Conservation (phyloP, 1,139 yeast species). For the Candida frijolesensis region DNA sequence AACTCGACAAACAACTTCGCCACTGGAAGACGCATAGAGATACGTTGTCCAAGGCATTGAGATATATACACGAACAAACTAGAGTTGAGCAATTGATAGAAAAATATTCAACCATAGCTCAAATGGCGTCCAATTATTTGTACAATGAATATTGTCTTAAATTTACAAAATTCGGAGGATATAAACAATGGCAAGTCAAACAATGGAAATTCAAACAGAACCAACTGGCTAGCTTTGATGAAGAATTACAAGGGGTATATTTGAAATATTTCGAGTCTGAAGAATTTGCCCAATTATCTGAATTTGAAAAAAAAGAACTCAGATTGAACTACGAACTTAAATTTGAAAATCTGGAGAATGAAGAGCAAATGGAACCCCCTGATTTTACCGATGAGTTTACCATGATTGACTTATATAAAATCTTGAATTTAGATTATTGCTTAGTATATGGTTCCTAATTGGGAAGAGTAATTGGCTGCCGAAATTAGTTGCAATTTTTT, state of each 20-base stretch:
- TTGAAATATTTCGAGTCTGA: slow-evolving; percentile 15
- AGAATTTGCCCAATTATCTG: slow-evolving; percentile 15
- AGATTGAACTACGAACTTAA: slow-evolving; percentile 7
- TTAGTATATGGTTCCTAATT: slow-evolving; percentile 17
- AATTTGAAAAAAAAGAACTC: slow-evolving; percentile 13
- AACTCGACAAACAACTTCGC: slow-evolving; percentile 15
- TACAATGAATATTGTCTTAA: slow-evolving; percentile 17
- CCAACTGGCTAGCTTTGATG: slow-evolving; percentile 7
- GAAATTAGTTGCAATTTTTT: too few relatives aligned
- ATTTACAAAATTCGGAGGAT: slow-evolving; percentile 19
- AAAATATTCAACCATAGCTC: slow-evolving; percentile 18
- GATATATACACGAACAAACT: slow-evolving; percentile 14
- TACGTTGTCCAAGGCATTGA: slow-evolving; percentile 16
- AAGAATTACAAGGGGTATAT: slow-evolving; percentile 9
- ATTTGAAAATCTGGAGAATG: background rate
- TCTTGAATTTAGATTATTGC: slow-evolving; percentile 18
- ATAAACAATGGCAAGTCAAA: slow-evolving; percentile 13
- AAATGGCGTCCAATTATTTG: slow-evolving; percentile 20
- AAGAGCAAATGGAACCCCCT: slow-evolving; percentile 6
- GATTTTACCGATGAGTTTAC: slow-evolving; percentile 15
- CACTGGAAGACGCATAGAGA: slow-evolving; percentile 15
- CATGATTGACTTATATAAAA: slow-evolving; percentile 19
- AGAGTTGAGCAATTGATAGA: slow-evolving; percentile 14
- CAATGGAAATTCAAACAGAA: slow-evolving; percentile 11
- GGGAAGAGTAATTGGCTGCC: slow-evolving; percentile 6